Conservation (phyloP, 2,329 filamentous ascomycete species). For the Aspergillus uvarum region DNA sequence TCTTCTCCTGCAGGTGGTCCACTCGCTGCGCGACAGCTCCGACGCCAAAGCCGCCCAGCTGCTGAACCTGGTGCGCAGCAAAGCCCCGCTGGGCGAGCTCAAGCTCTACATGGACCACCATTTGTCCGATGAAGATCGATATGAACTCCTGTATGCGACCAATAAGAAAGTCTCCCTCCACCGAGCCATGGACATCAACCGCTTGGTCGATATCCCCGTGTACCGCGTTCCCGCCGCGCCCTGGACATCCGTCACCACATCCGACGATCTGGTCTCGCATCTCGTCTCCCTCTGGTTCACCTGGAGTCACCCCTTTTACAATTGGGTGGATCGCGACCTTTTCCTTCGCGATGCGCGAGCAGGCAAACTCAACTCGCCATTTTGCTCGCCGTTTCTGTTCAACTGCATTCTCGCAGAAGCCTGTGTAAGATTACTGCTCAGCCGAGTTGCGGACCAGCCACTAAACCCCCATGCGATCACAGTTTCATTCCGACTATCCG, state of each 20-base stretch:
- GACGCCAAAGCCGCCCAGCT: conserved; percentile 15
- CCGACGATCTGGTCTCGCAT: conserved; percentile 33
- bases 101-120: conserved; percentile 11
- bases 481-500: conserved; percentile 19
- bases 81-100: conserved; percentile 27
- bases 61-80: conserved; percentile 24
- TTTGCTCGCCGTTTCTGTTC: conserved; percentile 34
- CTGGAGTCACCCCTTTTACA: conserved; percentile 24
- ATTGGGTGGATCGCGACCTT: conserved; percentile 27
- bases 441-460: background rate
- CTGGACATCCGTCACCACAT: conserved; percentile 34
- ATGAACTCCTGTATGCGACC: background rate
- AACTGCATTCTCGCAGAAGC: conserved; percentile 30
- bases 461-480: background rate
- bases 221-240: conserved; percentile 24
- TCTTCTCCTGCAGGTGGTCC: conserved; percentile 21
- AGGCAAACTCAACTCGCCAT: conserved; percentile 22
- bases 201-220: conserved; percentile 16
- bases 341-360: conserved; percentile 33
- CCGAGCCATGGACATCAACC: background rate
- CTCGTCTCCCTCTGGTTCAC: conserved; percentile 27
- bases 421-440: conserved; percentile 16
- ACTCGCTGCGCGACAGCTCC: conserved; percentile 21
- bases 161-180: background rate
- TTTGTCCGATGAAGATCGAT: background rate